Conservation (phyloP, 371 early-diverging fungal genomes). For the Rhizopus microsporus region DNA sequence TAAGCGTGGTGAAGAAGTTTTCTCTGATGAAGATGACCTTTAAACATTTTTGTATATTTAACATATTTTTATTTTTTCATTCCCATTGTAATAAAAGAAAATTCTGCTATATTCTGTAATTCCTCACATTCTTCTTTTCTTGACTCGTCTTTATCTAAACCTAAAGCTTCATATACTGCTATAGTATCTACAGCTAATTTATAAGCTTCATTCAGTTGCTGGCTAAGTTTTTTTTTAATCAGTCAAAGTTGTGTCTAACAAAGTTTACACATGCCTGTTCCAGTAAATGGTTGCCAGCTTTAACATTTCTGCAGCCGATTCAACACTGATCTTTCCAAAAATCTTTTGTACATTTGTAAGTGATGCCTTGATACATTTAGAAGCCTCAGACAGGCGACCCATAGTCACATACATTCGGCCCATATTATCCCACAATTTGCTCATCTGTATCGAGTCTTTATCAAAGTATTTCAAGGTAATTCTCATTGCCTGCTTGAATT, state of each 20-base stretch:
- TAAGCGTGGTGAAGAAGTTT: conserved; percentile 60
- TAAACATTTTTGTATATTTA: conserved; percentile 15
- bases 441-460: conserved; percentile 16
- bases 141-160: background rate
- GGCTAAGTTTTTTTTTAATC: background rate
- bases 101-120: too few relatives aligned
- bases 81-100: too few relatives aligned
- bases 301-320: conserved; percentile 36
- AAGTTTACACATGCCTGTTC: conserved; percentile 16
- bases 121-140: too few relatives aligned
- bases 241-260: background rate
- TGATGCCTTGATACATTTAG: conserved; percentile 21
- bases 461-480: conserved; percentile 16
- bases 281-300: conserved; percentile 30
- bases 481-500: conserved; percentile 5
- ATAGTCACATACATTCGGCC: conserved; percentile 15
- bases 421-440: conserved; percentile 25
- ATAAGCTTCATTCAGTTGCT: background rate
- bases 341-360: conserved; percentile 17
- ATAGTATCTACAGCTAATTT: background rate
- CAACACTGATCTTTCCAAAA: conserved; percentile 30
- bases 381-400: conserved; percentile 14
- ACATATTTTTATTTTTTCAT: too few relatives aligned
- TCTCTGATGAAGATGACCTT: conserved; percentile 51
- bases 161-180: background rate